A percentile compares a stretch with the other conserved stretches of the same genome.
phyloP scores from a whole-genome alignment of 2,329 filamentous ascomycete genomes.

The Fusarium clavum region DNA sequence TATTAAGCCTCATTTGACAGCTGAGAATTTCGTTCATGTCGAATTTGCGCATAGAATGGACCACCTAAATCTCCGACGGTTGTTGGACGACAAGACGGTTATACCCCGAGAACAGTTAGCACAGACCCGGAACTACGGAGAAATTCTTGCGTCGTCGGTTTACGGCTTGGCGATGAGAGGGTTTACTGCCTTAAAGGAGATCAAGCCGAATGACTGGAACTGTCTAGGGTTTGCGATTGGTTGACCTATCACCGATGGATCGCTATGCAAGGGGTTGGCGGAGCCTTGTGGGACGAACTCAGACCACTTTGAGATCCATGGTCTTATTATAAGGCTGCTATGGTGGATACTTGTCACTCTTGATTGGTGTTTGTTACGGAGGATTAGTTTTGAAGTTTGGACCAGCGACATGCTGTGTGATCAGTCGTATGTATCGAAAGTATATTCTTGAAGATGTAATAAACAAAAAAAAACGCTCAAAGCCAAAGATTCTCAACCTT shows the following conservation, averaged over 20 bases:
- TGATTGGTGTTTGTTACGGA: neutral
- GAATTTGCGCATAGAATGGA: neutral
- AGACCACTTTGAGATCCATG: neutral
- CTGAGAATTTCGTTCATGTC: fast-evolving
- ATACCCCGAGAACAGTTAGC: neutral
- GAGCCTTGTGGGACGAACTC: neutral
- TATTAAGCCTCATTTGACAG: neutral
- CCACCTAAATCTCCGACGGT: neutral
- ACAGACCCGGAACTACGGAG: neutral
- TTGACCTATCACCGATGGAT: neutral
- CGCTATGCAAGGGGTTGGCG: neutral
- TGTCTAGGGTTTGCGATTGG: neutral
- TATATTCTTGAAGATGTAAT: neutral
- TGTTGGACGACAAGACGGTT: neutral
- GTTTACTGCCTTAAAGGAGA: neutral
- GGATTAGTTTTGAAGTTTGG: neutral
- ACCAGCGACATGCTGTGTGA: neutral
- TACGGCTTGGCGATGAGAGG: neutral
- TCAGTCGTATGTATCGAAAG: neutral
- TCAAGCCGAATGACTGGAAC: neutral
- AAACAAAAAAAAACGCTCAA: neutral
- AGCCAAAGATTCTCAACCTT: neutral
- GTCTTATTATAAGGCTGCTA: neutral
- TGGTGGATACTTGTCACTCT: no score
- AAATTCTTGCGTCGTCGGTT: neutral